Base-by-base conservation (phyloP, 148 eudicot species). In the Rheum nobile region DNA sequence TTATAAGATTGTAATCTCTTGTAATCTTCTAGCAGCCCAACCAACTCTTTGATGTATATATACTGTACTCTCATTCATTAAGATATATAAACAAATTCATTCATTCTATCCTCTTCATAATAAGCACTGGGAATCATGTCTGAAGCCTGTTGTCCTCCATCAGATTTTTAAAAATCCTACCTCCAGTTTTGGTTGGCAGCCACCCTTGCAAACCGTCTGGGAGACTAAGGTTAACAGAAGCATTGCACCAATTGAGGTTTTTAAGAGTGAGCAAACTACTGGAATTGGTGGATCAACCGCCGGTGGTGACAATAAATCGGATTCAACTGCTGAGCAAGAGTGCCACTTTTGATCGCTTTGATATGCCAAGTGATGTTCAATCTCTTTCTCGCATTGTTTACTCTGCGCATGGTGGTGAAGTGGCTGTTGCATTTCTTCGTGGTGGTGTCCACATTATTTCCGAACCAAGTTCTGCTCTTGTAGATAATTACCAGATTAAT, bases 121-220 rank as follows among this genome's bases (percentile, higher is more conserved):
- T n/a, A n/a, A 95, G 78, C 91, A 97, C 31, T 95, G 98, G 98
- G 97, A 95, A 81, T 95, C 98, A 41, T 86, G 97, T 78, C 89
- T 95, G 67, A 90, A 95, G 82, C 88, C 93, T 67, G 97, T 95
- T 76, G 98, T 95, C 71, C 92, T 95, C 81, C 98, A 95, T 80
- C 98, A 82, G 79, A 90, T 95, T 77, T 91, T 95, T 80, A 97
- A 97, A n/a, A 91, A 89, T 74, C 98, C 98, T 22, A 80, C 86
- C 46, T 85, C 96, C 79, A 88, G 83, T 86, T 95, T 91, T 52
- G 98, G 98, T 74, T 96, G 98, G 41, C 89, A 89, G 85, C 83
- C 92, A 78, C 98, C 98, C 10, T 87, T 87, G 91, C 98, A 95
- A 84, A 95, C 98, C 69, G 98, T 95, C 39, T 95, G 98, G 98